phyloP scores from a whole-genome alignment of 176 grass and related monocot genomes.

The Eragrostis nindensis region DNA sequence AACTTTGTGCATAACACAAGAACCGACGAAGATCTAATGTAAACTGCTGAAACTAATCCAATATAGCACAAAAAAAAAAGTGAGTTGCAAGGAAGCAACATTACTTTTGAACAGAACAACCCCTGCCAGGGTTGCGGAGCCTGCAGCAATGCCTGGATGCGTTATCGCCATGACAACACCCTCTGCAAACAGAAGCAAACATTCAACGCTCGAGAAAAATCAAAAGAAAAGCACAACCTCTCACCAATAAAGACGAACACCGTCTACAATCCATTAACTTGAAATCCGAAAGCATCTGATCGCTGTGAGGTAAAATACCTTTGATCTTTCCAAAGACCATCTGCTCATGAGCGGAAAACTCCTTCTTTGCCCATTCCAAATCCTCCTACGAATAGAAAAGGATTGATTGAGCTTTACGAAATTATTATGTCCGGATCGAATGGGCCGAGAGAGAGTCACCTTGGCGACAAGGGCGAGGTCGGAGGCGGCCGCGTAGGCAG shows the following conservation, averaged over 20 bases:
- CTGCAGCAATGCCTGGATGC: constrained; percentile 50
- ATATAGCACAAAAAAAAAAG: constrained; percentile 3
- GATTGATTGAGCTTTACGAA: not conserved
- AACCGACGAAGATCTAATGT: not conserved
- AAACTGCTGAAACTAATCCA: constrained; percentile 4
- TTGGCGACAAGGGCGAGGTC: constrained; percentile 46
- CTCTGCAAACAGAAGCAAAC: constrained; percentile 32
- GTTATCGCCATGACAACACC: constrained; percentile 50
- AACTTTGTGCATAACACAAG: not conserved
- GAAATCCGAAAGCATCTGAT: not conserved
- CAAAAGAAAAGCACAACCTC: not conserved
- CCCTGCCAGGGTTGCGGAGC: constrained; percentile 41
- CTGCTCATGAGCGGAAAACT: constrained; percentile 45
- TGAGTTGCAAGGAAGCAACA: not conserved
- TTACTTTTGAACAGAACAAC: constrained; percentile 59
- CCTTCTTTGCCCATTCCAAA: constrained; percentile 46
- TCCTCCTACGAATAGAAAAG: constrained; percentile 32
- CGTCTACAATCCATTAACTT: not conserved
- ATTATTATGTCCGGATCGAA: constrained; percentile 21
- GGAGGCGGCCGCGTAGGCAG: constrained; percentile 38
- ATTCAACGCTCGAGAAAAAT: constrained; percentile 5
- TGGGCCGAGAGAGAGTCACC: constrained; percentile 15
- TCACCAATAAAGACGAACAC: not conserved
- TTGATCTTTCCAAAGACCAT: constrained; percentile 60
- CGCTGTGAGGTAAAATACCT: not conserved